Conservation (phyloP, 202 grass and related monocot genomes). For the Schoenoplectus tabernaemontani region DNA sequence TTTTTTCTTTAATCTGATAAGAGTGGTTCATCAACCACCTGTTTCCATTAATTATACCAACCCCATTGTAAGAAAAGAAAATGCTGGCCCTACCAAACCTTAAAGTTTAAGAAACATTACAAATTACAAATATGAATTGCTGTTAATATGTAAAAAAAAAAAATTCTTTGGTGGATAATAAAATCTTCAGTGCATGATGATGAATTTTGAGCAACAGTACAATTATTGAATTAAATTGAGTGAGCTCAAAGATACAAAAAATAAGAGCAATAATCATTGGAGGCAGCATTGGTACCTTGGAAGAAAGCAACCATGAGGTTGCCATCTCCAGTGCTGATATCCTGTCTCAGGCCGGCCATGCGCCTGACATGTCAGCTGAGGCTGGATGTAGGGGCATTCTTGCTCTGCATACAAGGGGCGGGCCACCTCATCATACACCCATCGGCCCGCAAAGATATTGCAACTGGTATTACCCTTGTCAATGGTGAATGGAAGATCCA, state of each 20-base stretch:
- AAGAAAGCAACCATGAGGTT: slow-evolving; percentile 60
- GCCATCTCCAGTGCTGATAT: slow-evolving; percentile 91
- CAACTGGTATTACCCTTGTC: slow-evolving; percentile 35
- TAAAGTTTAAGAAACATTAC: neutral
- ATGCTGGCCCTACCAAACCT: neutral
- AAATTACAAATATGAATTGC: neutral
- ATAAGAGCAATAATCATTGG: too few species aligned
- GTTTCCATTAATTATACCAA: neutral
- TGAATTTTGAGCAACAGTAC: neutral
- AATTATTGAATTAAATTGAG: neutral
- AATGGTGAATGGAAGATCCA: slow-evolving; percentile 49
- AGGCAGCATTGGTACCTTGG: slow-evolving; percentile 41
- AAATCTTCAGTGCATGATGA: neutral
- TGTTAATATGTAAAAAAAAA: neutral
- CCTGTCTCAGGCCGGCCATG: slow-evolving; percentile 64
- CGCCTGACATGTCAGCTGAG: slow-evolving; percentile 76
- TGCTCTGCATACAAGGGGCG: slow-evolving; percentile 64
- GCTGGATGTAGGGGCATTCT: slow-evolving; percentile 88
- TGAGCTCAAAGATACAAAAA: neutral
- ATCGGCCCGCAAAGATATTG: slow-evolving; percentile 51
- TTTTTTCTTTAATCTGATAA: neutral
- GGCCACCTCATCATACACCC: slow-evolving; percentile 66
- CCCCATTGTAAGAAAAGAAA: neutral
- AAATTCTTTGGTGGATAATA: neutral
- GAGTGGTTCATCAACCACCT: slow-evolving; percentile 13